Evolutionary conservation across 805 yeast species (phyloP), one percentile per base, ranked within the genome.

Genomic region (Kodamaea sagamina): DNA sequence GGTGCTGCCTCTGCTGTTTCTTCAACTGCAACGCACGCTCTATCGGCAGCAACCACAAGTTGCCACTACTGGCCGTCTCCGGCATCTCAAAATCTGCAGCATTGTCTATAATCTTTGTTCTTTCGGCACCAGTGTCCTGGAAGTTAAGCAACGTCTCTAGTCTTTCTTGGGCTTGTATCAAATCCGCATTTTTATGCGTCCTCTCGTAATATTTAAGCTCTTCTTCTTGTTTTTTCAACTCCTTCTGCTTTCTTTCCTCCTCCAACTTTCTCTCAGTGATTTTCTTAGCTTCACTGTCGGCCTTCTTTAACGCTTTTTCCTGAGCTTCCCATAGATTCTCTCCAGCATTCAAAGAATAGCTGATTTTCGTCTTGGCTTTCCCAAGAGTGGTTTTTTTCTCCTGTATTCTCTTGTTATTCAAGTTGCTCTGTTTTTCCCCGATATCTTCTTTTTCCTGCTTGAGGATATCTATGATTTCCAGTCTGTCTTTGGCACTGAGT

Each of bases 81-180:
- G 88, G 79, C 43, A 83, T 63, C 39, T 87, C 95, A 59, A 78
- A 88, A 59, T 93, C 99, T 4, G 95, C 80, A 0, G 95, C 97
- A 58, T 88, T 84, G 59, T 93, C 99, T 29, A 95, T 90, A 49
- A 93, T 89, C 52, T 79, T 81, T 0, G 99, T 93, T 59, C 99
- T 74, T 60, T 89, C 95, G 1, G 90, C 87, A 5, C 95, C 86
- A 12, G 90, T 81, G 2, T 79, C 87, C 61, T 93, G 99, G 61
- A 82, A 93, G 48, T 81, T 77, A 34, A 93, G 68, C 37, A 93
- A 66, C 24, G 79, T 84, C 24, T 87, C 86, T 38, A 93, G 67
- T 39, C 90, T 70, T 35, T 78, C 79, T 52, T 86, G 84, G 0
- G 99, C 99, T 43, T 72, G 72, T 3, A 70, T 50, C 27, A 87